Evolutionary conservation across 805 yeast genomes (phyloP), one percentile per base, ranked within the genome.

Genomic region (Starmera quercuum): DNA sequence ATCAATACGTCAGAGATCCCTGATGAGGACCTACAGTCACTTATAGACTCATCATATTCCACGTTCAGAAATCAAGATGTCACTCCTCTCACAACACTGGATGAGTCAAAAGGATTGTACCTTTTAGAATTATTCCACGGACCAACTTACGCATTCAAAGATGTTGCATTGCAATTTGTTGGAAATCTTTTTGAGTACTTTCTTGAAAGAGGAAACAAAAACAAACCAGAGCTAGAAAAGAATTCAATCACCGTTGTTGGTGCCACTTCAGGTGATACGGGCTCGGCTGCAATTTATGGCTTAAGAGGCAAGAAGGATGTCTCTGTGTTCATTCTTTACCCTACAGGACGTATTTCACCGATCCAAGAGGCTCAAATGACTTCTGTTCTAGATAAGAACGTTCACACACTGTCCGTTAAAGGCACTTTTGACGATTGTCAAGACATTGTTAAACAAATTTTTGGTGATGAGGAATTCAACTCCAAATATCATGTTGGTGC

Each of bases 381-480:
- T 36, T 87, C 97, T 7, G 97, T 92, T 7, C 72, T 78, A 33
- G 98, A 92, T 59, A 63, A 75, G 33, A 92, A 92, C 53, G 96
- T 92, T 27, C 97, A 92, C 64, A 90, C 97, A 18, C 68, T 92
- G 41, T 85, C 96, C 5, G 96, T 92, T 24, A 83, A 79, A 44
- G 98, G 98, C 44, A 86, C 96, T 20, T 92, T 92, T 56, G 99
- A 92, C 59, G 97, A 92, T 63, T 92, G 99, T 64, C 99, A 92
- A 66, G 96, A 86, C 53, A 76, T 88, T 37, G 97, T 92, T 42
- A 92, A 92, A 64, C 83, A 81, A 53, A 78, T 90, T 41, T 92
- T 92, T 59, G 92, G 90, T 40, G 98, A 92, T 58, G 64, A 58
- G 34, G 86, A 81, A 43, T 92, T 92, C 70, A 92, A 92, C 63